A percentile compares a stretch with the other conserved stretches of the same genome.
phyloP scores from a whole-genome alignment of 2,329 filamentous ascomycete species.

The Fusarium bactridioides region DNA sequence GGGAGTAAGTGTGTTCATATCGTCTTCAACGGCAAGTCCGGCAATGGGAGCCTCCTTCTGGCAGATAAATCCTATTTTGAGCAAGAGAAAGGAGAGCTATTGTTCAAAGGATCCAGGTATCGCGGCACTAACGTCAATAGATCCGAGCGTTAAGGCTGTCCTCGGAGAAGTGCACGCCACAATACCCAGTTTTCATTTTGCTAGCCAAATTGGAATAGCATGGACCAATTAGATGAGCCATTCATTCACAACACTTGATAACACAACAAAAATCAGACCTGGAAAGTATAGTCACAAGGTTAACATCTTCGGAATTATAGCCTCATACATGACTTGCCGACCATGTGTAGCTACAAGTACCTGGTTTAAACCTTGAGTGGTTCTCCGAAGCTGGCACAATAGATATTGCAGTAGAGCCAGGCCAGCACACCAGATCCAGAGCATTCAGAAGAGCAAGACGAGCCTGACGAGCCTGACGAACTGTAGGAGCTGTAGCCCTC shows the following conservation, averaged over 20 bases:
- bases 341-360: neutral
- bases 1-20: neutral
- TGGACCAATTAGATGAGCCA: too few species aligned
- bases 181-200: too few species aligned
- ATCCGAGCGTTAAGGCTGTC: too few species aligned
- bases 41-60: neutral
- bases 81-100: neutral
- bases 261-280: too few species aligned
- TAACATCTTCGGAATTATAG: accelerated
- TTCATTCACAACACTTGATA: accelerated
- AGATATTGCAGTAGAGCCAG: neutral
- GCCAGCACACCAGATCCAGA: neutral
- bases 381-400: neutral
- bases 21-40: neutral
- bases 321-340: accelerated
- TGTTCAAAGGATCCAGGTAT: neutral
- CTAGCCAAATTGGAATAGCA: too few species aligned
- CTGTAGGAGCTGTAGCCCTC: too few species aligned
- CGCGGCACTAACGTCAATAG: too few species aligned
- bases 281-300: too few species aligned
- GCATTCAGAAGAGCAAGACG: neutral
- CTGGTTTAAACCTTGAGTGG: neutral
- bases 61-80: neutral
- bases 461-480: accelerated
- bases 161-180: too few species aligned